Conservation (phyloP, 2,329 filamentous ascomycete species). For the Cercospora citrullina region DNA sequence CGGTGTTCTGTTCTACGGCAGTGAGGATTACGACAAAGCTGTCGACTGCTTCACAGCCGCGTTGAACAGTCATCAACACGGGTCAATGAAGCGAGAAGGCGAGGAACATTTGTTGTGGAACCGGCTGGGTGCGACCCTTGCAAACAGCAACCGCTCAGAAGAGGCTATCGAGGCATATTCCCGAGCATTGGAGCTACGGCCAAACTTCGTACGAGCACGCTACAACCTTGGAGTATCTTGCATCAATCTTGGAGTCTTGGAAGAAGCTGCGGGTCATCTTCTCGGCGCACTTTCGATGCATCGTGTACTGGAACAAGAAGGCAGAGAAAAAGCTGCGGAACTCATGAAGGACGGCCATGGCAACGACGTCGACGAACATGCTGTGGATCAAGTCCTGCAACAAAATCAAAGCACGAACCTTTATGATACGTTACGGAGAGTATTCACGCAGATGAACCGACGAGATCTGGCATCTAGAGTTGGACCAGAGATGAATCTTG, state of each 20-base stretch:
- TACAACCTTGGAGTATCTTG: constrained; percentile 97
- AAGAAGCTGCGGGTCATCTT: constrained; percentile 88
- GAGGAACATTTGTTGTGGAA: constrained; percentile 97
- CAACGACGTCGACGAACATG: constrained; percentile 62
- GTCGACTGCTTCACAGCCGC: constrained; percentile 97
- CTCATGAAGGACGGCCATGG: constrained; percentile 63
- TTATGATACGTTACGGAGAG: constrained; percentile 87
- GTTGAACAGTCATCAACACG: constrained; percentile 79
- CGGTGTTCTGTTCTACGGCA: constrained; percentile 95
- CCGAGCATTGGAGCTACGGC: constrained; percentile 81
- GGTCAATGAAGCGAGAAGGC: constrained; percentile 77
- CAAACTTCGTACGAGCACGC: constrained; percentile 93
- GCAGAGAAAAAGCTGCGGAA: constrained; percentile 78
- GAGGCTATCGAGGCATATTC: constrained; percentile 97
- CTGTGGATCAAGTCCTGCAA: constrained; percentile 81
- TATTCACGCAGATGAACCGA: constrained; percentile 95
- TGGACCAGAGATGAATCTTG: constrained; percentile 84
- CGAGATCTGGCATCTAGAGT: constrained; percentile 86
- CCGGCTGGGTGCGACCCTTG: constrained; percentile 89
- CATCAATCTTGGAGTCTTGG: constrained; percentile 95
- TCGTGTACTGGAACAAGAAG: constrained; percentile 84
- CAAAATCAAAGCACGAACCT: constrained; percentile 97
- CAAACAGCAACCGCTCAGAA: constrained; percentile 89
- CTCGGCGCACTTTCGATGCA: constrained; percentile 93
- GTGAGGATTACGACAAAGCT: constrained; percentile 96